Conservation (phyloP, 2,329 filamentous ascomycete species). For the Ceratocystis harringtonii region DNA sequence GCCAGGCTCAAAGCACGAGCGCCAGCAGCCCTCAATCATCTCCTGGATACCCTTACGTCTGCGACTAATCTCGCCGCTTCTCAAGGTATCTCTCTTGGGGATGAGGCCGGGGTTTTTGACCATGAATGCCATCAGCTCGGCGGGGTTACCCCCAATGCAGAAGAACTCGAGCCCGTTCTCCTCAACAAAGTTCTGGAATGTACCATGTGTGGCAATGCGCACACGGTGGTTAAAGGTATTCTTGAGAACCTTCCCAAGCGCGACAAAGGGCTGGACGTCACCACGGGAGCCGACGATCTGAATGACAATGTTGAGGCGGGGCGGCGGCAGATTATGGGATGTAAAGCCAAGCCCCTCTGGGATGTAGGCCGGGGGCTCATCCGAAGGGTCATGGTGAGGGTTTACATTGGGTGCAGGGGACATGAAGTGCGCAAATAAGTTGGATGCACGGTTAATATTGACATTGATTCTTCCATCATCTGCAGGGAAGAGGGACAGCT, state of each 20-base stretch:
- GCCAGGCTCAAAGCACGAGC: conserved; percentile 66
- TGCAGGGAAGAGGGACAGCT: conserved; percentile 20
- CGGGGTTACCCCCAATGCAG: conserved; percentile 59
- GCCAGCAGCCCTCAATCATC: conserved; percentile 75
- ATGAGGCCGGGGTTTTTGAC: conserved; percentile 77
- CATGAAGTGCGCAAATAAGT: conserved; percentile 13
- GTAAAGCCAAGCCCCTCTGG: conserved; percentile 55
- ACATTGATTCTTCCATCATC: conserved; percentile 69
- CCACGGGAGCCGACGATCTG: conserved; percentile 62
- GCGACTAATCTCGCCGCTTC: conserved; percentile 61
- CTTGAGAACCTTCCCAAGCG: conserved; percentile 49
- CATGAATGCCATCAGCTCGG: conserved; percentile 76
- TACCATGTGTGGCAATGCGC: conserved; percentile 56
- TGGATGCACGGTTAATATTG: conserved; percentile 56
- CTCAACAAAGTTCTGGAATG: conserved; percentile 52
- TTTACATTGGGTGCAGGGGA: background rate
- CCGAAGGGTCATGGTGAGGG: conserved; percentile 23
- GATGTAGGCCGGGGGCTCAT: conserved; percentile 39
- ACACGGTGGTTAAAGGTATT: conserved; percentile 55
- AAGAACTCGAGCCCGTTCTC: conserved; percentile 63
- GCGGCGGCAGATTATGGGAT: conserved; percentile 41
- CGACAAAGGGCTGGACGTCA: conserved; percentile 63
- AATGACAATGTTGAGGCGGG: conserved; percentile 53
- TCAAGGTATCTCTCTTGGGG: conserved; percentile 64
- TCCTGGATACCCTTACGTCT: conserved; percentile 60